Conservation (phyloP, 495 filamentous ascomycete species). For the Letharia lupina region DNA sequence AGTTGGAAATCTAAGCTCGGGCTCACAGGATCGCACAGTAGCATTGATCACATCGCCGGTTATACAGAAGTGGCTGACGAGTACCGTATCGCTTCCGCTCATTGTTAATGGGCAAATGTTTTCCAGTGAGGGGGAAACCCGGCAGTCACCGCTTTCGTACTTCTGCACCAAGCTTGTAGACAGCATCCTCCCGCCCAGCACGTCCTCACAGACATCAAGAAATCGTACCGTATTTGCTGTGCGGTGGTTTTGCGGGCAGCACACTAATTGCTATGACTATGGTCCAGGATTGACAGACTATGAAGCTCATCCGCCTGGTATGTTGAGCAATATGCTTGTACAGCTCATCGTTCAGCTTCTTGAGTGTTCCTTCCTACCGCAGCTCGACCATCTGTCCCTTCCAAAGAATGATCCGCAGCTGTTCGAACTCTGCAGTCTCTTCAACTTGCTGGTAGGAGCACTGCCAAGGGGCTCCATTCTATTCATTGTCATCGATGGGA, state of each 20-base stretch:
- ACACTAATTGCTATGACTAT: background rate
- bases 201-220: background rate
- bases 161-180: conserved; percentile 10
- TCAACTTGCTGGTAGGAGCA: background rate
- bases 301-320: conserved; percentile 7
- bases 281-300: conserved; percentile 4
- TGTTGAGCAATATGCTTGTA: conserved; percentile 8
- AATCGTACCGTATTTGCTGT: background rate
- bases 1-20: background rate
- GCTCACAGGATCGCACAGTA: conserved; percentile 8
- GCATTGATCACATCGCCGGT: conserved; percentile 1
- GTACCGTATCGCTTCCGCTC: conserved; percentile 2
- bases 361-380: background rate
- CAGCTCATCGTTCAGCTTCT: conserved; percentile 9
- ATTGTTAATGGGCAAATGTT: conserved; percentile 9
- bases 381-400: background rate
- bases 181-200: background rate
- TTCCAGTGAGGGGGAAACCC: background rate
- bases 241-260: conserved; percentile 1
- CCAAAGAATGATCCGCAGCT: background rate
- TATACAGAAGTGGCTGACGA: conserved; percentile 9
- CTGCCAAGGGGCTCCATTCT: background rate
- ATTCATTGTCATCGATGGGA: conserved; percentile 7
- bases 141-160: conserved; percentile 9
- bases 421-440: background rate